These are phyloP conservation scores for Chrysosporium queenslandicum DNA, from an alignment of 2,329 filamentous ascomycete species.

Conservation along the genomic window DNA sequence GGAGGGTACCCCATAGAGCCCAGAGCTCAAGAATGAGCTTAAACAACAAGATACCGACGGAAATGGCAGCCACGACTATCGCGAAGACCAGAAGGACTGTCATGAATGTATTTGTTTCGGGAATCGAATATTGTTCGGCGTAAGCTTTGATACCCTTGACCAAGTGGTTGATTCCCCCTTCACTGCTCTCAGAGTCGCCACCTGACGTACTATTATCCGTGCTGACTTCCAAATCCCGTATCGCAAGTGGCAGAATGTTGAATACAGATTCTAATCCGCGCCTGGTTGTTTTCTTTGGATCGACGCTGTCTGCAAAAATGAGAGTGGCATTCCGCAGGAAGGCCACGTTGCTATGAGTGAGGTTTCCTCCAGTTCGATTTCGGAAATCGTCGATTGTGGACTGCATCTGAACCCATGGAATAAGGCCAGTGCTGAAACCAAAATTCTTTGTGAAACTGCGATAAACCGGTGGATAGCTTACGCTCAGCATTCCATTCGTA, in stretches of 20 bases:
- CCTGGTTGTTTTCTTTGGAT: slow-evolving; percentile 43
- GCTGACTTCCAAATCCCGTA: slow-evolving; percentile 38
- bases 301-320: slow-evolving; percentile 52
- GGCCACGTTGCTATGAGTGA: slow-evolving; percentile 66
- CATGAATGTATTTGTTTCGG: slow-evolving; percentile 90
- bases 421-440: slow-evolving; percentile 74
- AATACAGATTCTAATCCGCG: slow-evolving; percentile 41
- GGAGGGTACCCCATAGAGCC: slow-evolving; percentile 82
- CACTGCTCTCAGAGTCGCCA: slow-evolving; percentile 21
- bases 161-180: slow-evolving; percentile 41
- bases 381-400: slow-evolving; percentile 76
- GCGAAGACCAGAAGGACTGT: slow-evolving; percentile 81
- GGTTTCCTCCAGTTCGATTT: slow-evolving; percentile 68
- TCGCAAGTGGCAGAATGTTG: slow-evolving; percentile 39
- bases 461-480: slow-evolving; percentile 78
- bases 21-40: slow-evolving; percentile 87
- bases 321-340: slow-evolving; percentile 68
- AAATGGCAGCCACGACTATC: slow-evolving; percentile 72
- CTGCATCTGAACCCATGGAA: slow-evolving; percentile 76
- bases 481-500: slow-evolving; percentile 91
- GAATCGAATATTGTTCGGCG: slow-evolving; percentile 73
- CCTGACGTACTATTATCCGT: slow-evolving; percentile 34
- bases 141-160: slow-evolving; percentile 73
- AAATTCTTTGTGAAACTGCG: slow-evolving; percentile 88
- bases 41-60: slow-evolving; percentile 74